Base-by-base conservation (phyloP, 352 stramenopile genomes). In the Phytophthora agathidicida region DNA sequence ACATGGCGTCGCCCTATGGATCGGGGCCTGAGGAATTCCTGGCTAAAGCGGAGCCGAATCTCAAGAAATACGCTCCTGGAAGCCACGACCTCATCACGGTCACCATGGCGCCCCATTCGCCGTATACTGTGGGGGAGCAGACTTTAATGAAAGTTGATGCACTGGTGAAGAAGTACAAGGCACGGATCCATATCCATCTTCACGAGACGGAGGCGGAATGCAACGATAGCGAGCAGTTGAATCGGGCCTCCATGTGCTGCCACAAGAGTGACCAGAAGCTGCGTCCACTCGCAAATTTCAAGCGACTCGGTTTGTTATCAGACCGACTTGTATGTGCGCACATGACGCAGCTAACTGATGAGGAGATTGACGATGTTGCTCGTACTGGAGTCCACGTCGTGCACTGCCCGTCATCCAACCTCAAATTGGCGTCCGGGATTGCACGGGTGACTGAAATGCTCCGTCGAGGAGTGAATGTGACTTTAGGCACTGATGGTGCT, bases 371-470 rank as follows among this genome's bases (percentile, higher is more conserved):
- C 16, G 59, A 83, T 16, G 51, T 96, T 10, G 82, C 81, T 1
- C 55, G 44, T 3, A 63, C 77, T 7, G 71, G 79, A 9, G 72
- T 64, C 0, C 72, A 88, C 51, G 87, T 97, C 23, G 80, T 92
- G 27, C 90, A 97, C 77, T 97, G 90, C 52, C 90, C 90, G 28
- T 91, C 86, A 44, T 96, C 88, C 33, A 96, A 97, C 66, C 74
- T 97, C 33, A 96, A 96, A 69, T 67, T 97, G 28, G 90, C 86
- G 36, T 93, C 80, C 28, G 89, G 89, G 20, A 86, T 96, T 46
- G 93, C 80, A 16, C 83, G 69, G 26, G 81, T 96, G 39, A 65
- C 79, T 19, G 73, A 87, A n/a, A 78, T 96, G 61, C 38, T 96
- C n/a, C 71, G 83, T 24, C 66, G 65, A 1, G 90, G 89, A 17